Evolutionary conservation across 169 alveolate species (phyloP).

Genomic region (Cryptosporidium ubiquitum): DNA sequence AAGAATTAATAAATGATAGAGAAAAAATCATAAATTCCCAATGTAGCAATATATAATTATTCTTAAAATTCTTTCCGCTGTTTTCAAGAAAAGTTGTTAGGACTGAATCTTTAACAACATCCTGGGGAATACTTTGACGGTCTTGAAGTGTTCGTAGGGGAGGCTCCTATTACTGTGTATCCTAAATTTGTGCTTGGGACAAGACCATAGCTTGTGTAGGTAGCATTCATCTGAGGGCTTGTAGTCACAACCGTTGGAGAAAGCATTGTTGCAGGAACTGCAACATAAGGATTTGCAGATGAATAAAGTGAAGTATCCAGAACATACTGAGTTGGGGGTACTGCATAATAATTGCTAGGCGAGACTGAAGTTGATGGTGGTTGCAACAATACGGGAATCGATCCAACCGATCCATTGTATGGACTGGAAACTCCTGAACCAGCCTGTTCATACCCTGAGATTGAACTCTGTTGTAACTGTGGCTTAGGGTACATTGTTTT

Average conservation of each 20-base stretch:
- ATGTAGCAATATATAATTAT: not conserved
- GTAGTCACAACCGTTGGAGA: constrained; percentile 51
- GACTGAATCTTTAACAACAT: constrained; percentile 24
- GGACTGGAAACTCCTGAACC: constrained; percentile 51
- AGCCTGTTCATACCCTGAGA: constrained; percentile 24
- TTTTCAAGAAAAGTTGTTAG: not conserved
- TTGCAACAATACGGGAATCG: constrained; percentile 48
- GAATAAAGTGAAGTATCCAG: constrained; percentile 17
- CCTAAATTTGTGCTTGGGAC: constrained; percentile 9
- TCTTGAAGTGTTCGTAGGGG: constrained; percentile 44
- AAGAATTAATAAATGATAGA: not conserved
- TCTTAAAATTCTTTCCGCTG: not conserved
- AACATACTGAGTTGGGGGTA: constrained; percentile 9
- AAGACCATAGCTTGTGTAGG: constrained; percentile 56
- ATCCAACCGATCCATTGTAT: constrained; percentile 21
- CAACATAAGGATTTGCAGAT: constrained; percentile 1
- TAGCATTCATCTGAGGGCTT: constrained; percentile 55
- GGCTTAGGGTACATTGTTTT: constrained; percentile 18
- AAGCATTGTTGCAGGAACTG: constrained; percentile 44
- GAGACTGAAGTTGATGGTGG: constrained; percentile 33
- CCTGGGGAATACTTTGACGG: constrained; percentile 57
- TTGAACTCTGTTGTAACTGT: constrained; percentile 2
- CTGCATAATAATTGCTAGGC: constrained; percentile 21
- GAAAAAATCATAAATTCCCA: not conserved
- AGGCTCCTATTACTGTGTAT: constrained; percentile 1